Evolutionary conservation across 805 yeast genomes (phyloP).

Genomic region (Maudiozyma pseudohumilis): DNA sequence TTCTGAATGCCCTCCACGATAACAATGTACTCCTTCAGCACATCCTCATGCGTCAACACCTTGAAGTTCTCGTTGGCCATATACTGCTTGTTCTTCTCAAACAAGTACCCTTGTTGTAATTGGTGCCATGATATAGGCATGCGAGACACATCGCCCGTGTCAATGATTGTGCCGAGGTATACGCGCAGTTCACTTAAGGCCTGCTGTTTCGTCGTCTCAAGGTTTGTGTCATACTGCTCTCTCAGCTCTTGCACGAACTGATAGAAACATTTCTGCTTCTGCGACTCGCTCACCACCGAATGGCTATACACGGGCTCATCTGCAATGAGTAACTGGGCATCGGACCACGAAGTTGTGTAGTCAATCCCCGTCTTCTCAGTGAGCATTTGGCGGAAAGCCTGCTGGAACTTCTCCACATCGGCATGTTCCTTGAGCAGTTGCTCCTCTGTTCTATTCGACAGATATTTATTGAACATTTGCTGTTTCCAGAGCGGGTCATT

Average conservation of each 20-base stretch:
- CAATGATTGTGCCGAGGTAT: conserved; percentile 35
- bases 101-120: conserved; percentile 16
- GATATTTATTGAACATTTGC: conserved; percentile 53
- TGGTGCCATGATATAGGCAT: conserved; percentile 19
- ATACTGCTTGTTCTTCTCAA: conserved; percentile 41
- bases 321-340: conserved; percentile 40
- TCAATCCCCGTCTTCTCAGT: conserved; percentile 34
- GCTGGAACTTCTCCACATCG: conserved; percentile 45
- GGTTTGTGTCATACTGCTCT: conserved; percentile 16
- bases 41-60: conserved; percentile 47
- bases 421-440: conserved; percentile 45
- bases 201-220: conserved; percentile 30
- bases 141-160: conserved; percentile 5
- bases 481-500: conserved; percentile 52
- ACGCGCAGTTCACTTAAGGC: conserved; percentile 46
- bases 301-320: conserved; percentile 61
- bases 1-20: conserved; percentile 23
- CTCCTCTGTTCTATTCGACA: conserved; percentile 39
- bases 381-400: conserved; percentile 42
- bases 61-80: conserved; percentile 49
- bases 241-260: conserved; percentile 39
- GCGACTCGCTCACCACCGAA: conserved; percentile 47
- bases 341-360: conserved; percentile 55
- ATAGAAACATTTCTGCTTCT: conserved; percentile 45
- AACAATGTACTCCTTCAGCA: conserved; percentile 35